A percentile compares a stretch with the other conserved stretches of the same genome.
These are phyloP conservation scores for Brassica nigra DNA, from an alignment of 345 rosid genomes.

Conservation along the genomic window DNA sequence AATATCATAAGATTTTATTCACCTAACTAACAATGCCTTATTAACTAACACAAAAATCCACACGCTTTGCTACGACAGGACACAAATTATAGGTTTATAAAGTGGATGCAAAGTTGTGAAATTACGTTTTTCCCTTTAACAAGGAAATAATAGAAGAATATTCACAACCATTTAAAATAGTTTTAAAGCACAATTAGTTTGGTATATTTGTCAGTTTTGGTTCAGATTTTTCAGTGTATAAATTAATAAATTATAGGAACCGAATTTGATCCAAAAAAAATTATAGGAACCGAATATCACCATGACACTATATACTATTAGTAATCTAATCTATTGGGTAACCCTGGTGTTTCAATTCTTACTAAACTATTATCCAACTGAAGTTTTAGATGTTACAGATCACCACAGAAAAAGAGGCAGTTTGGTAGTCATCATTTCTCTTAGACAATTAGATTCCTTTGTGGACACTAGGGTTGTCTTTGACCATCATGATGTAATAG, in stretches of 20 bases:
- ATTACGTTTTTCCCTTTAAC: conserved; percentile 21
- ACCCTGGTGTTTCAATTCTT: background rate
- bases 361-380: background rate
- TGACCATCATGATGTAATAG: conserved; percentile 21
- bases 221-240: background rate
- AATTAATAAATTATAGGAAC: background rate
- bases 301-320: no score
- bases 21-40: conserved; percentile 37
- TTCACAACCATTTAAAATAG: background rate
- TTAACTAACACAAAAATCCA: conserved; percentile 31
- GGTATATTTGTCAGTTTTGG: background rate
- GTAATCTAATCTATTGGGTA: background rate
- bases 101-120: conserved; percentile 16
- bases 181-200: background rate
- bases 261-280: background rate
- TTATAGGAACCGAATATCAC: background rate
- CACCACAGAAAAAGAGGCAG: conserved; percentile 11
- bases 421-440: conserved; percentile 31
- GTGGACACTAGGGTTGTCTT: conserved; percentile 18
- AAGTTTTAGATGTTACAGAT: conserved; percentile 2
- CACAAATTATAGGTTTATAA: conserved; percentile 21
- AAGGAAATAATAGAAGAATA: conserved; percentile 3
- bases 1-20: conserved; percentile 35
- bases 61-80: conserved; percentile 28
- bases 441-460: background rate